These are phyloP conservation scores for Leptographium radiaticola DNA, from an alignment of 2,329 filamentous ascomycete genomes.

Conservation along the genomic window DNA sequence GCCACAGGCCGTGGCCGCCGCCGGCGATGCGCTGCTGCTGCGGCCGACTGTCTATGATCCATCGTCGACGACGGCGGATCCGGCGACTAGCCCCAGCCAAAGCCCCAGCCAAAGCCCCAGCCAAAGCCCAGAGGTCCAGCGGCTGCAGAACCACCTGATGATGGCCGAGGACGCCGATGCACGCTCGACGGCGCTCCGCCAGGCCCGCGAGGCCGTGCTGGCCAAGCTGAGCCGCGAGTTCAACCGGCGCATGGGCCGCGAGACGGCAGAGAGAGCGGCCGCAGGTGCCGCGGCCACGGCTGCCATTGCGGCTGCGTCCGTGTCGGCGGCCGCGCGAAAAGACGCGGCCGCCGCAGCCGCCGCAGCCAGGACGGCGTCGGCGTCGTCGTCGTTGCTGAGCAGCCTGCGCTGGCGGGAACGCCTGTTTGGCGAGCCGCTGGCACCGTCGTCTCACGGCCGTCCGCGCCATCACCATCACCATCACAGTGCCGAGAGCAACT, in stretches of 20 bases:
- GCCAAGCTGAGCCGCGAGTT: conserved; percentile 45
- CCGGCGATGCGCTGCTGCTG: conserved; percentile 36
- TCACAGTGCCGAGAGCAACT: conserved; percentile 37
- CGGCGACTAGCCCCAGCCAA: conserved; percentile 2
- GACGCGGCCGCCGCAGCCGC: conserved; percentile 10
- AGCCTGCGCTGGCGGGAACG: conserved; percentile 27
- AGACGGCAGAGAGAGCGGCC: conserved; percentile 5
- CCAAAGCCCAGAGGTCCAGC: conserved; percentile 41
- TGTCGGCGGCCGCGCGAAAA: conserved; percentile 15
- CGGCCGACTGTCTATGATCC: conserved; percentile 46
- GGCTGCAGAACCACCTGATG: conserved; percentile 17
- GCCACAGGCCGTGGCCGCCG: conserved; percentile 11
- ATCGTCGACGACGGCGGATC: conserved; percentile 8
- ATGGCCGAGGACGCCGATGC: conserved; percentile 41
- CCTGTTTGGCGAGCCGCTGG: conserved; percentile 21
- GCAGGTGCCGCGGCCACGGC: conserved; percentile 3
- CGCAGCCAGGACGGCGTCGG: conserved; percentile 4
- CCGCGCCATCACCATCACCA: conserved; percentile 14
- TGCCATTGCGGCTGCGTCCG: conserved; percentile 6
- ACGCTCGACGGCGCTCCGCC: conserved; percentile 39
- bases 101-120: conserved; percentile 12
- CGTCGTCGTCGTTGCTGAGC: conserved; percentile 18
- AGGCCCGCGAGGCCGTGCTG: conserved; percentile 48
- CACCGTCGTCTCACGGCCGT: neutral
- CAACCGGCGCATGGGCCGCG: conserved; percentile 11